Percentiles rank a stretch among this genome's conserved stretches.
phyloP scores from a whole-genome alignment of 2,329 filamentous ascomycete genomes.

The Madurella mycetomatis region DNA sequence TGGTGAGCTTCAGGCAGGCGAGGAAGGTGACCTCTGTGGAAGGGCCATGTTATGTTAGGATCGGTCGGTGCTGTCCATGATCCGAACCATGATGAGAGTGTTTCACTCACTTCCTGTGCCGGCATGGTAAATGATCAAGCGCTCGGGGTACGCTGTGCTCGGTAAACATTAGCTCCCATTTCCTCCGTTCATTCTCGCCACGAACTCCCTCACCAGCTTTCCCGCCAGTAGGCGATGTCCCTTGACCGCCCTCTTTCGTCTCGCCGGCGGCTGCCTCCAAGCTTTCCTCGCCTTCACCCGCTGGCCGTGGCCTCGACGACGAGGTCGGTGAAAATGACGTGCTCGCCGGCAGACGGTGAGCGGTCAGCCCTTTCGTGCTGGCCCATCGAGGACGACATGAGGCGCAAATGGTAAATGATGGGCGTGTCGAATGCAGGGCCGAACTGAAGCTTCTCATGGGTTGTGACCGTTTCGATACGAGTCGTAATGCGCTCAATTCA shows the following conservation, averaged over 20 bases:
- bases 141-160: conserved; percentile 47
- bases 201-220: conserved; percentile 12
- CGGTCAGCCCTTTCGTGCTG: background rate
- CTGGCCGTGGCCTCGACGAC: background rate
- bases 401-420: background rate
- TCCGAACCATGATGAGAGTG: too few relatives aligned
- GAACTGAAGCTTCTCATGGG: background rate
- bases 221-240: background rate
- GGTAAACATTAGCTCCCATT: background rate
- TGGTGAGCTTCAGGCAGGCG: conserved; percentile 66
- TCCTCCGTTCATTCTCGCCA: background rate
- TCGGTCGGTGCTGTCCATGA: background rate
- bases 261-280: background rate
- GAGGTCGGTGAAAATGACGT: conserved; percentile 6
- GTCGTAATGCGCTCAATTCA: background rate
- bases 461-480: background rate
- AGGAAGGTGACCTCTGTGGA: conserved; percentile 54
- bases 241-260: background rate
- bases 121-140: conserved; percentile 69
- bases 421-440: background rate
- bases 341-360: background rate
- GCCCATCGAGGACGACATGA: background rate
- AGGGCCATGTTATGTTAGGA: background rate
- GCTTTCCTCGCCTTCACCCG: background rate
- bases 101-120: conserved; percentile 51